Percentiles rank a stretch among this genome's conserved stretches.
phyloP scores from a whole-genome alignment of 352 stramenopile genomes.

The Plasmopara viticola region DNA sequence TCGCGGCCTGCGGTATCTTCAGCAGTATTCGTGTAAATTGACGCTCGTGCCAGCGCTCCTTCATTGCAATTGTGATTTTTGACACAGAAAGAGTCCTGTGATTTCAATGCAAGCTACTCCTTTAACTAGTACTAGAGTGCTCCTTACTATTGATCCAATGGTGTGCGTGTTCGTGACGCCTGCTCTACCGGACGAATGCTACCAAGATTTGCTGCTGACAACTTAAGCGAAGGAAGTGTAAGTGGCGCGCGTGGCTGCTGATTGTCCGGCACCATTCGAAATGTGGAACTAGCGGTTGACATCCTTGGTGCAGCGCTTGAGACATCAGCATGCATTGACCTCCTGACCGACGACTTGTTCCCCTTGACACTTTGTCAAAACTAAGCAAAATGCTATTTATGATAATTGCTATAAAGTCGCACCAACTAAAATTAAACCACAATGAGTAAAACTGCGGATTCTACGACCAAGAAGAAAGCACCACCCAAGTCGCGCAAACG shows the following conservation, averaged over 20 bases:
- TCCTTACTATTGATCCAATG: conserved; percentile 68
- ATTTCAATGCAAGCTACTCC: conserved; percentile 1
- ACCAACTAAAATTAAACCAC: neutral
- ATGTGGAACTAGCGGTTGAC: conserved; percentile 2
- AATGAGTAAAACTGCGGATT: conserved; percentile 32
- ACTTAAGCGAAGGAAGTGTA: conserved; percentile 5
- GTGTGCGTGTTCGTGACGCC: conserved; percentile 18
- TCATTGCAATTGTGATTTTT: conserved; percentile 77
- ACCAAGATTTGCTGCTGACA: conserved; percentile 25
- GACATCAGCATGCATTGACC: conserved; percentile 24
- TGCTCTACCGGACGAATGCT: conserved; percentile 52
- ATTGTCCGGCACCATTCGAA: conserved; percentile 3
- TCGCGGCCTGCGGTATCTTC: conserved; percentile 60
- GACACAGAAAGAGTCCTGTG: neutral
- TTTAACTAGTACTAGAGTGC: neutral
- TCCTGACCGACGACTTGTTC: conserved; percentile 55
- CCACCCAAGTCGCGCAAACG: conserved; percentile 63
- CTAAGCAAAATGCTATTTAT: neutral
- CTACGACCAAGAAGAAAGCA: conserved; percentile 65
- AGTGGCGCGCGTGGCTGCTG: conserved; percentile 11
- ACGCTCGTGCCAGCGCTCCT: conserved; percentile 60
- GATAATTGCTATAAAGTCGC: neutral
- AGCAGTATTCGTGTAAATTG: conserved; percentile 77
- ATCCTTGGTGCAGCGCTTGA: conserved; percentile 7
- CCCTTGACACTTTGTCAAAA: conserved; percentile 29